Evolutionary conservation across 2,329 filamentous ascomycete genomes (phyloP).

Genomic region (Fusarium armeniacum): DNA sequence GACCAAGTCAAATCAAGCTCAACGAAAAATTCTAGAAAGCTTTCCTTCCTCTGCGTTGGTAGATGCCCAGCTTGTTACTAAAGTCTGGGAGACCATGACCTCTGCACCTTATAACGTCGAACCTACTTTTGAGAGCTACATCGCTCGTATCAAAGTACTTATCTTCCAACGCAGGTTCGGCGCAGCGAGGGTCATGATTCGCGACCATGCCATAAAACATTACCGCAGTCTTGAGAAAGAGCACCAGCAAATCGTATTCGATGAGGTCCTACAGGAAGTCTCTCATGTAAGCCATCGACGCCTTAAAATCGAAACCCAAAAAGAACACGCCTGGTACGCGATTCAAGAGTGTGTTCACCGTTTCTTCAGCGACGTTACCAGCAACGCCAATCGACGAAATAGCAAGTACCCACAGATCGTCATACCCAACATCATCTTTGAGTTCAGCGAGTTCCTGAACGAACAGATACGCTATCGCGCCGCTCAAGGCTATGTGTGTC

Average conservation of each 20-base stretch:
- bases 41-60: slow-evolving; percentile 53
- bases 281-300: slow-evolving; percentile 46
- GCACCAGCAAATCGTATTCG: slow-evolving; percentile 49
- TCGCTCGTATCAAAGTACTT: slow-evolving; percentile 59
- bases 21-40: slow-evolving; percentile 55
- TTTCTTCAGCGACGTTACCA: slow-evolving; percentile 49
- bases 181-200: slow-evolving; percentile 56
- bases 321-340: slow-evolving; percentile 53
- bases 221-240: slow-evolving; percentile 47
- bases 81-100: slow-evolving; percentile 72
- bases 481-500: slow-evolving; percentile 50
- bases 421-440: slow-evolving; percentile 53
- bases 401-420: slow-evolving; percentile 37
- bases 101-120: slow-evolving; percentile 67
- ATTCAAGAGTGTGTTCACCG: slow-evolving; percentile 50
- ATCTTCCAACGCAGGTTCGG: slow-evolving; percentile 50
- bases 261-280: slow-evolving; percentile 53
- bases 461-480: slow-evolving; percentile 53
- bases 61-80: slow-evolving; percentile 59
- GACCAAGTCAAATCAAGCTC: slow-evolving; percentile 55
- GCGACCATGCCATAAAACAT: slow-evolving; percentile 59
- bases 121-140: slow-evolving; percentile 70
- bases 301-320: slow-evolving; percentile 49
- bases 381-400: slow-evolving; percentile 41
- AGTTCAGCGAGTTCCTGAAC: slow-evolving; percentile 55